These are phyloP conservation scores for Coemansia sp. DNA, from an alignment of 192 early-diverging fungal genomes.

Conservation along the genomic window DNA sequence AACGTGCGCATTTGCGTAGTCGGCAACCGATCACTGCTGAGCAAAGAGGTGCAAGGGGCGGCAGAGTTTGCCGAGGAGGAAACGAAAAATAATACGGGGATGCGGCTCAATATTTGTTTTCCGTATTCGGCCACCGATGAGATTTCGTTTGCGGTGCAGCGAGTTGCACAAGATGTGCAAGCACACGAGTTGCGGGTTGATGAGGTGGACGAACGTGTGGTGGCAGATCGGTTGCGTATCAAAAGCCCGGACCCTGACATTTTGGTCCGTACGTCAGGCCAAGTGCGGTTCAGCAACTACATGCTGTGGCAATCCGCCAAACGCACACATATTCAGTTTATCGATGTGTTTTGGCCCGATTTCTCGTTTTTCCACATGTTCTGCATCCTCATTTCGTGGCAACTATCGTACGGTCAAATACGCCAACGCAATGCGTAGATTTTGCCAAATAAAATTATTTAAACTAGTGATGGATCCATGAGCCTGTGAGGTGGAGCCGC, in stretches of 20 bases:
- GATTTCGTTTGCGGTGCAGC: slow-evolving; percentile 70
- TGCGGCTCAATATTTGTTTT: slow-evolving; percentile 87
- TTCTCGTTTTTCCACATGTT: slow-evolving; percentile 88
- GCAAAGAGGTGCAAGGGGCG: slow-evolving; percentile 62
- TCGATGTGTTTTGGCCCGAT: slow-evolving; percentile 91
- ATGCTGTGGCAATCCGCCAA: slow-evolving; percentile 84
- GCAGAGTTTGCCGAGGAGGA: slow-evolving; percentile 61
- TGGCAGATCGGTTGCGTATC: slow-evolving; percentile 63
- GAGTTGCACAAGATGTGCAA: slow-evolving; percentile 60
- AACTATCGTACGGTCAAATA: slow-evolving; percentile 49
- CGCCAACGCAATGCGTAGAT: slow-evolving; percentile 14
- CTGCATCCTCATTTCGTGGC: slow-evolving; percentile 78
- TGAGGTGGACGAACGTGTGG: slow-evolving; percentile 61
- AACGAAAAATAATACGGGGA: slow-evolving; percentile 66
- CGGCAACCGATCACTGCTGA: slow-evolving; percentile 73
- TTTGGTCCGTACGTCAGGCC: slow-evolving; percentile 91
- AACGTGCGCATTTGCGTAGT: slow-evolving; percentile 77
- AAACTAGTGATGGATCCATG: neutral
- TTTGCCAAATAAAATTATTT: slow-evolving; percentile 1
- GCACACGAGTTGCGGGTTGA: slow-evolving; percentile 45
- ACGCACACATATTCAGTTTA: slow-evolving; percentile 80
- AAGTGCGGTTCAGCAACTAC: slow-evolving; percentile 92
- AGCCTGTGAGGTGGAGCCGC: slow-evolving; percentile 2
- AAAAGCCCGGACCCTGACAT: slow-evolving; percentile 78
- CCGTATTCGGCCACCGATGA: slow-evolving; percentile 93